Evolutionary conservation across 768 basidiomycete genomes (phyloP), one percentile per base, ranked within the genome.

Genomic region (Lentinula sp.): DNA sequence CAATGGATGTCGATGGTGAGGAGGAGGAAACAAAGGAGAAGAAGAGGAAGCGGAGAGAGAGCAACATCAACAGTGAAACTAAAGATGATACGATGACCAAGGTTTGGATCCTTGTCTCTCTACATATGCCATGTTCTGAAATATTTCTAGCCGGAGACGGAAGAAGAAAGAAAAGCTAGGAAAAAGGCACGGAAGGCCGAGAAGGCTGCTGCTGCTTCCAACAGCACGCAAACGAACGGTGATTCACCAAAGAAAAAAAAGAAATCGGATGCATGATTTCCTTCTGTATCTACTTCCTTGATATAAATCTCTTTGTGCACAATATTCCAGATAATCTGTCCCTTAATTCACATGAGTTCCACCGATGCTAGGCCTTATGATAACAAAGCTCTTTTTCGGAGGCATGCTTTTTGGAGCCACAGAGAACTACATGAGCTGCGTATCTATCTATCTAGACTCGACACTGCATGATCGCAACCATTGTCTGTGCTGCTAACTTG

Each of bases 131-230:
- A 61, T 23, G 23, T n/a, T 61, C 64, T 48, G 66, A 23, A 45
- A 32, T 39, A 61, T 42, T 59, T 60, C 45, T 53, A 85, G 68
- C 83, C 79, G 54, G 91, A 94, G 77, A 90, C 90, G 33, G 88
- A 91, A 73, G 90, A 88, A 63, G 90, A 94, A 72, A 83, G 85
- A 62, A 94, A 93, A 74, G 90, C 87, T 39, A 81, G 78, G 69
- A 92, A 86, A 74, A 87, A 87, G 76, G 89, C 87, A 2, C 78
- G 79, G 65, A 91, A 91, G 71, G 91, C 88, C 15, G 88, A 87
- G 69, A 93, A 93, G 72, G 83, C 83, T 72, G 83, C 83, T 20
- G 80, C 79, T 42, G 79, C 81, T 20, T 80, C 79, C 13, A 18
- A 37, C 18, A 76, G 53, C 18, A 76, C 72, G 3, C 79, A 78